Percentiles rank a stretch among this genome's conserved stretches.
Evolutionary conservation across 331 rosid species (phyloP).

Genomic region (Pyracantha coccinea): DNA sequence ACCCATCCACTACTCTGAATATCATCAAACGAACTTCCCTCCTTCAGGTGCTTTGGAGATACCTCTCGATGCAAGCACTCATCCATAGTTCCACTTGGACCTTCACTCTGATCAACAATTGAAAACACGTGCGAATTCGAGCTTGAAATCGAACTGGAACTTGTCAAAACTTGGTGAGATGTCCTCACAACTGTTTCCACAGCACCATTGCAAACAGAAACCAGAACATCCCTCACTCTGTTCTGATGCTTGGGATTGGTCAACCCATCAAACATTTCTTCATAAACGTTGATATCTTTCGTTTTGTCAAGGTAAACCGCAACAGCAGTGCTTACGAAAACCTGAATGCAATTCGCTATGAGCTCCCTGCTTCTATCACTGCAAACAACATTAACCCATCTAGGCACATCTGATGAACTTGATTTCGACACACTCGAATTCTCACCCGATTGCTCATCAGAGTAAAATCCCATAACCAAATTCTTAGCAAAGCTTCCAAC

Average conservation of each 20-base stretch:
- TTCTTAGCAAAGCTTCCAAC: slow-evolving; percentile 93
- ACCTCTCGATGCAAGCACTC: slow-evolving; percentile 25
- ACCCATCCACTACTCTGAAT: slow-evolving; percentile 46
- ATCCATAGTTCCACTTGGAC: slow-evolving; percentile 7
- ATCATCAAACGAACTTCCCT: slow-evolving; percentile 18
- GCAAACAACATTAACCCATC: slow-evolving; percentile 48
- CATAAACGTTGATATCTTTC: slow-evolving; percentile 64
- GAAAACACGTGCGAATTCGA: slow-evolving; percentile 8
- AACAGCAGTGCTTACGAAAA: slow-evolving; percentile 81
- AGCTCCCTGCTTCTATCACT: slow-evolving; percentile 43
- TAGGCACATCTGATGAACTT: slow-evolving; percentile 27
- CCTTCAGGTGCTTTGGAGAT: slow-evolving; percentile 18
- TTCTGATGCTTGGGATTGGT: slow-evolving; percentile 68
- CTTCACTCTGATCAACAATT: slow-evolving; percentile 22
- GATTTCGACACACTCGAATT: slow-evolving; percentile 6
- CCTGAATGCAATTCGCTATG: slow-evolving; percentile 47
- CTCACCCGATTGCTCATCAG: slow-evolving; percentile 13
- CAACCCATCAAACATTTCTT: slow-evolving; percentile 65
- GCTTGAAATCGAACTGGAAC: slow-evolving; percentile 17
- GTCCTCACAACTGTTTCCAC: slow-evolving; percentile 76
- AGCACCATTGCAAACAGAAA: slow-evolving; percentile 74
- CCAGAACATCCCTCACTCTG: slow-evolving; percentile 51
- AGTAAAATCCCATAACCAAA: slow-evolving; percentile 55
- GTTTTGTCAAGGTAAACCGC: slow-evolving; percentile 81
- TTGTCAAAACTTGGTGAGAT: slow-evolving; percentile 70